Conservation (phyloP, 2,329 filamentous ascomycete species). For the Hymenoscyphus scutula region DNA sequence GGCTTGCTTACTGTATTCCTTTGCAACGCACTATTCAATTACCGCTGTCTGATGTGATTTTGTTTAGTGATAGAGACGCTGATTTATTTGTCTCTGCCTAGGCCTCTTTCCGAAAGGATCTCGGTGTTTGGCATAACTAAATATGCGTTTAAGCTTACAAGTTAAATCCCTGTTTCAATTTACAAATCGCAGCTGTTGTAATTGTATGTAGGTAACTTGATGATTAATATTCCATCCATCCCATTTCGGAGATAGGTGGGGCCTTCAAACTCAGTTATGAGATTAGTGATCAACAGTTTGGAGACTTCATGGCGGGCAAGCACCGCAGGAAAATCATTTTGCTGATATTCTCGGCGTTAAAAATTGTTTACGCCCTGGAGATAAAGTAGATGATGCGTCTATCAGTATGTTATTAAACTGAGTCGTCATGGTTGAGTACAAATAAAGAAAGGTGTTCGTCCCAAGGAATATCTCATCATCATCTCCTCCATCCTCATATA, state of each 20-base stretch:
- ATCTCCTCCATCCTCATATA: background rate
- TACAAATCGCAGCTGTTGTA: background rate
- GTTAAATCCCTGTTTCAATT: background rate
- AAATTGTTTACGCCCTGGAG: background rate
- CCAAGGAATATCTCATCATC: background rate
- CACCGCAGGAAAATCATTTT: background rate
- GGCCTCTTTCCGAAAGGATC: too few relatives aligned
- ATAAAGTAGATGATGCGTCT: background rate
- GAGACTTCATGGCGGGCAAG: background rate
- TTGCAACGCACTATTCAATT: too few relatives aligned
- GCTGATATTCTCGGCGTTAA: background rate
- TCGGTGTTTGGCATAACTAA: too few relatives aligned
- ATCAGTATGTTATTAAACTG: background rate
- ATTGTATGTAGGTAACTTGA: background rate
- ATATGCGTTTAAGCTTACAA: too few relatives aligned
- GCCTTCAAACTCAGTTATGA: background rate
- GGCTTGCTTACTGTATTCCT: too few relatives aligned
- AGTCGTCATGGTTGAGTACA: background rate
- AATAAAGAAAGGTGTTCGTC: background rate
- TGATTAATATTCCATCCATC: background rate
- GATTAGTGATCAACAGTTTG: conserved; percentile 2
- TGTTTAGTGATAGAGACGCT: too few relatives aligned
- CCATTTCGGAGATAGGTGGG: background rate
- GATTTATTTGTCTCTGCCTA: too few relatives aligned
- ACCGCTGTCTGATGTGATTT: too few relatives aligned